Base-by-base conservation (phyloP, 2,329 filamentous ascomycete genomes). In the Alternaria brassicae region DNA sequence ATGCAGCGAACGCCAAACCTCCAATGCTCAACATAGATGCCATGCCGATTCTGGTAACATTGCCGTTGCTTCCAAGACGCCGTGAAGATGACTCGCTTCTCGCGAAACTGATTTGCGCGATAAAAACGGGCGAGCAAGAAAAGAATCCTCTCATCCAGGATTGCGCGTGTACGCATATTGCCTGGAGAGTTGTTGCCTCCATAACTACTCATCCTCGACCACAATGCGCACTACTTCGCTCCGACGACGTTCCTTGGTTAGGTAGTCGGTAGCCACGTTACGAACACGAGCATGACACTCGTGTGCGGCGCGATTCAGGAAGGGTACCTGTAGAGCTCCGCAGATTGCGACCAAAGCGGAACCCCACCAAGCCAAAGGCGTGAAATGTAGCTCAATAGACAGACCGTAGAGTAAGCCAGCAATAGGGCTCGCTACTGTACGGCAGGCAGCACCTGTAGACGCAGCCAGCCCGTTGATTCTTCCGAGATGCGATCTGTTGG, bases 391-490 rank as follows among this genome's bases (percentile, higher is more conserved):
- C 23, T 83, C 77, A 30, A 82, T 84, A 4, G 88, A 88, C 3
- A 86, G 70, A 15, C 86, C 86, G 67, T 91, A 92, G 4, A 92
- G 80, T 30, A 88, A 82, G 2, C 89, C 89, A 2, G 88, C 87
- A 27, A 91, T 77, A 0, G 89, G 89, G 21, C 89, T 89, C 1
- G 89, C 88, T 37, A 91, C 72, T 0, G 88, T 91, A n/a, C 89
- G 83, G 58, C 88, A 88, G 4, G 87, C 85, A 19, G 89, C 90
- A n/a, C 89, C 89, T 2, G 86, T 89, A 3, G 87, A 89, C 60
- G 90, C 90, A 47, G 89, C 89, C 8, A 91, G 78, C 0, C 89
- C 89, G 63, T 92, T 92, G 74, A 92, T 89, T 67, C 86, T 88
- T 1, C 89, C 89, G 15, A 92, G 81, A 5, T 86, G 84, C 1